Percentiles rank a stretch among this genome's conserved stretches.
Conservation (phyloP, 768 basidiomycete species). For the Brasilioporus rufonigricans region DNA sequence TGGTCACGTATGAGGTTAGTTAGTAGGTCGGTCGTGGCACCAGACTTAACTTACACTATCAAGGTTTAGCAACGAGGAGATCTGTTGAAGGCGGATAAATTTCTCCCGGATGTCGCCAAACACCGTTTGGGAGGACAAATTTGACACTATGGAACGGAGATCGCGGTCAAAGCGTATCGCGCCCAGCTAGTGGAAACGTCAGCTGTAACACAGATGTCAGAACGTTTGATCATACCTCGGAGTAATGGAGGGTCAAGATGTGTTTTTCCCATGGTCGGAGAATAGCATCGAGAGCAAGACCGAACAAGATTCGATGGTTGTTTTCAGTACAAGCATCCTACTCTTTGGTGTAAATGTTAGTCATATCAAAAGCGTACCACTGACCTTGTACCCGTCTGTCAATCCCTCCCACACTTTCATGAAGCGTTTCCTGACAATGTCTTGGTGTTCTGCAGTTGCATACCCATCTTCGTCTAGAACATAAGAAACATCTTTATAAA, state of each 20-base stretch:
- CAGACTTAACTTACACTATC: constrained; percentile 52
- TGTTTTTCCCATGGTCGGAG: constrained; percentile 97
- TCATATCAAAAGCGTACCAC: neutral
- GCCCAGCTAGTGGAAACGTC: constrained; percentile 61
- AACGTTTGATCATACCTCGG: constrained; percentile 58
- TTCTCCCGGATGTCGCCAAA: constrained; percentile 93
- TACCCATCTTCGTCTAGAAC: constrained; percentile 88
- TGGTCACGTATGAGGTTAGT: constrained; percentile 30
- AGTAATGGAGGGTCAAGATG: constrained; percentile 75
- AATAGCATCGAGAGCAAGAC: constrained; percentile 79
- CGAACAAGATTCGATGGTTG: constrained; percentile 87
- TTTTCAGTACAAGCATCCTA: constrained; percentile 85
- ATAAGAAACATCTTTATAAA: constrained; percentile 90
- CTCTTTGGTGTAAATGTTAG: neutral
- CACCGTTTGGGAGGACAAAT: constrained; percentile 82
- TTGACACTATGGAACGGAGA: constrained; percentile 76
- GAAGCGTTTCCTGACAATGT: constrained; percentile 87
- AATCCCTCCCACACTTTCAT: constrained; percentile 83
- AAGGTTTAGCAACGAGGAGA: constrained; percentile 87
- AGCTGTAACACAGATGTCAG: neutral
- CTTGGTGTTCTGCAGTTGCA: constrained; percentile 78
- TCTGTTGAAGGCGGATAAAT: constrained; percentile 88
- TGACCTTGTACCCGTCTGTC: constrained; percentile 84
- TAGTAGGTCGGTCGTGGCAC: constrained; percentile 1
- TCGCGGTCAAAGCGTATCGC: constrained; percentile 95